Evolutionary conservation across 2,329 filamentous ascomycete genomes (phyloP).

Genomic region (Cladophialophora chaetospira): DNA sequence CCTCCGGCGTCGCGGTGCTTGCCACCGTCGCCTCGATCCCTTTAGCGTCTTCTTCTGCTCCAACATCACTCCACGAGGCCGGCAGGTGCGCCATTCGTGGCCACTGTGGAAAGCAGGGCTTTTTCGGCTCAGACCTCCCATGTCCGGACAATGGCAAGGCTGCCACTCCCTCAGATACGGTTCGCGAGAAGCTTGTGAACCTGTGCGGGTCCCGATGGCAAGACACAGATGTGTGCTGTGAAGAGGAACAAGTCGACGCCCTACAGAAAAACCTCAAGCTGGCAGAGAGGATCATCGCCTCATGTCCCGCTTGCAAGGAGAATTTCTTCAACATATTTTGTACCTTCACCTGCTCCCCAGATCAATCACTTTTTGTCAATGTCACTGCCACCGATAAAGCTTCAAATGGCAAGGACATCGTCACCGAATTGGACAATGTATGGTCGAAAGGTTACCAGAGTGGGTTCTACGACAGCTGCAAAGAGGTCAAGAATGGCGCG

Average conservation of each 20-base stretch:
- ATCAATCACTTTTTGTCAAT: slow-evolving; percentile 94
- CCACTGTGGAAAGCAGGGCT: slow-evolving; percentile 85
- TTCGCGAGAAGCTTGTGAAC: slow-evolving; percentile 75
- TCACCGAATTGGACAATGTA: slow-evolving; percentile 87
- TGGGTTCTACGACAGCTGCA: slow-evolving; percentile 95
- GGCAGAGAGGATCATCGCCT: slow-evolving; percentile 84
- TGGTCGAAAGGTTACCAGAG: slow-evolving; percentile 80
- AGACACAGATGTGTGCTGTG: slow-evolving; percentile 81
- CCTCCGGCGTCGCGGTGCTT: slow-evolving; percentile 15
- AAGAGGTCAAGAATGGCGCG: slow-evolving; percentile 96
- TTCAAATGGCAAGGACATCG: slow-evolving; percentile 61
- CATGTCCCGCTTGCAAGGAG: slow-evolving; percentile 93
- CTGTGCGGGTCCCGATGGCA: slow-evolving; percentile 89
- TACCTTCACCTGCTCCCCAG: slow-evolving; percentile 95
- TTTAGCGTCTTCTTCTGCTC: slow-evolving; percentile 6
- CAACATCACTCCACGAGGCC: slow-evolving; percentile 69
- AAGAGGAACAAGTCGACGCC: slow-evolving; percentile 75
- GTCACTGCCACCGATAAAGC: slow-evolving; percentile 70
- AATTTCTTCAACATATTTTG: slow-evolving; percentile 99
- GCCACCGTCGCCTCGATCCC: slow-evolving; percentile 20
- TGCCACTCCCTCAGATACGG: slow-evolving; percentile 68
- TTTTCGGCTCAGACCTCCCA: slow-evolving; percentile 86
- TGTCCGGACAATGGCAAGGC: slow-evolving; percentile 90
- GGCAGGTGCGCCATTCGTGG: slow-evolving; percentile 89
- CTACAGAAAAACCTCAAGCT: slow-evolving; percentile 83